Percentiles rank a stretch among this genome's conserved stretches.
These are phyloP conservation scores for Nakaseomyces delphensis DNA, from an alignment of 1,139 yeast species.

Conservation along the genomic window DNA sequence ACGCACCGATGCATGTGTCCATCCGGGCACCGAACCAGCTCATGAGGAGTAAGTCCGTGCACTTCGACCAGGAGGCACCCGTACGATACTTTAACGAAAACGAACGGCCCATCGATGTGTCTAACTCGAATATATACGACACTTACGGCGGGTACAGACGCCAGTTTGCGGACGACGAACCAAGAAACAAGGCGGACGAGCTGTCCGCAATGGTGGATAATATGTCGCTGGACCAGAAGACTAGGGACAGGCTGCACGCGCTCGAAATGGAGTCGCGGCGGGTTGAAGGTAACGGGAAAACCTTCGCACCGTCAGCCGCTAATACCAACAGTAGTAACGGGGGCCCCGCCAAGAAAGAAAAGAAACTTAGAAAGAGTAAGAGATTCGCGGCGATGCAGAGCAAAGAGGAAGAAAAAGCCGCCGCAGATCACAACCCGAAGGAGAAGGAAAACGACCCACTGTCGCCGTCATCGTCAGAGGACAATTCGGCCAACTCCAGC, in stretches of 20 bases:
- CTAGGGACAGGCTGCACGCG: constrained; percentile 10
- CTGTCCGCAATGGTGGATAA: constrained; percentile 17
- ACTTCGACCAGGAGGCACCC: constrained; percentile 28
- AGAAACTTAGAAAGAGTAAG: constrained; percentile 16
- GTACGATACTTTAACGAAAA: constrained; percentile 27
- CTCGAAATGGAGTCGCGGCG: constrained; percentile 8
- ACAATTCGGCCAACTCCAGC: constrained; percentile 2
- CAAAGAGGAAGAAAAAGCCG: neutral
- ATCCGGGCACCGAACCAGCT: constrained; percentile 8
- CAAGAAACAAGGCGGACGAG: constrained; percentile 16
- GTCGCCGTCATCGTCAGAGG: neutral
- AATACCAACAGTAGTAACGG: neutral
- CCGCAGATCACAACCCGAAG: neutral
- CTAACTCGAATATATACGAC: constrained; percentile 8
- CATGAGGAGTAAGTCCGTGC: constrained; percentile 28
- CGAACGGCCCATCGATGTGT: constrained; percentile 28
- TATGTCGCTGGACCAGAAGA: constrained; percentile 11
- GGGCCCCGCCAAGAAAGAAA: neutral
- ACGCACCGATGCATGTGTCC: constrained; percentile 8
- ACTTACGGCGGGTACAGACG: constrained; percentile 2
- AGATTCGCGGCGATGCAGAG: constrained; percentile 10
- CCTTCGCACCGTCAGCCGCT: neutral
- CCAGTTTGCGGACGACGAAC: too few relatives aligned
- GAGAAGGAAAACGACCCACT: constrained; percentile 1
- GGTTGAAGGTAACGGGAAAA: neutral